Conservation (phyloP, 495 filamentous ascomycete species). For the Aspergillus coremiiformis region DNA sequence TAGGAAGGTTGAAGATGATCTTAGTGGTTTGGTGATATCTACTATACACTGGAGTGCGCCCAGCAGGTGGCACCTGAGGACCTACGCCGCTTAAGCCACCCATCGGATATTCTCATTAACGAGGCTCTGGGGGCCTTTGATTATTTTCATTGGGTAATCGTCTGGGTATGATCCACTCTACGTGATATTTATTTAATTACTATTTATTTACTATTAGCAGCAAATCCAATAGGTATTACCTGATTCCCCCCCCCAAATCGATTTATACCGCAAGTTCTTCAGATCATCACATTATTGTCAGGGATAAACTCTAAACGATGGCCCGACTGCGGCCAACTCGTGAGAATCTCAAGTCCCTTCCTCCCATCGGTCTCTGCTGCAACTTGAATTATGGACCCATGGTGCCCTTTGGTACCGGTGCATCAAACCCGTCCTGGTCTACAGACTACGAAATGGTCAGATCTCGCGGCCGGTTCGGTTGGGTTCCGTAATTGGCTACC, state of each 20-base stretch:
- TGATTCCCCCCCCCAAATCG: no score
- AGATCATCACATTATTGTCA: neutral
- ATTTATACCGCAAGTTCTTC: neutral
- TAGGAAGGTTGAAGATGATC: no score
- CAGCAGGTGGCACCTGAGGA: slow-evolving; percentile 4
- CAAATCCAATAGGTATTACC: no score
- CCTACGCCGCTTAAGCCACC: slow-evolving; percentile 2
- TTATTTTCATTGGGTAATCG: neutral
- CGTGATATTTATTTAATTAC: no score
- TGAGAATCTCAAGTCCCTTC: neutral
- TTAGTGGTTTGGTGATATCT: no score
- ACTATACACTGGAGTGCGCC: no score
- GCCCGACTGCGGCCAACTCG: neutral
- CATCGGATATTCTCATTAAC: neutral
- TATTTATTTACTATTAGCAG: no score
- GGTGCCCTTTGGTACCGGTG: no score
- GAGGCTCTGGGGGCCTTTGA: neutral
- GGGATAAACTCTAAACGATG: neutral
- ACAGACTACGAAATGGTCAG: neutral
- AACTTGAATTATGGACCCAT: no score
- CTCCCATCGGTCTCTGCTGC: neutral
- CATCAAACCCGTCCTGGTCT: neutral
- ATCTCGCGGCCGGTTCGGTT: neutral
- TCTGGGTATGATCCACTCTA: neutral
- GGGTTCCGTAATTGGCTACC: neutral